Evolutionary conservation across 352 stramenopile genomes (phyloP).

Genomic region (Phytophthora macrochlamydospora): DNA sequence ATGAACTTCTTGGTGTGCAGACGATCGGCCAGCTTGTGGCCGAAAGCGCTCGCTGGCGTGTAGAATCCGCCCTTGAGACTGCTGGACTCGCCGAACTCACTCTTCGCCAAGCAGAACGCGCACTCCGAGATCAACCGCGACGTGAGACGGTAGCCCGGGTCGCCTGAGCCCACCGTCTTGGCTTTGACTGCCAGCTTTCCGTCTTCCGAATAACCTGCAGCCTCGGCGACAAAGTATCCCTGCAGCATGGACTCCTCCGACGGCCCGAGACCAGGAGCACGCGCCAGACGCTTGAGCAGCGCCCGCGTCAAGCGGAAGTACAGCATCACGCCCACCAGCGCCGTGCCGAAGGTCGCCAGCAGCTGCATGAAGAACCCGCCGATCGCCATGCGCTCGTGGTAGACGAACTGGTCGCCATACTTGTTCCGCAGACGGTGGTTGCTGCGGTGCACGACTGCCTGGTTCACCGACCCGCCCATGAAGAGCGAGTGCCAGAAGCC

Average conservation of each 20-base stretch:
- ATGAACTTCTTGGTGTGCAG: constrained; percentile 65
- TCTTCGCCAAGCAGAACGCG: constrained; percentile 62
- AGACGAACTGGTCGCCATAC: constrained; percentile 72
- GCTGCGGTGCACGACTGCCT: constrained; percentile 75
- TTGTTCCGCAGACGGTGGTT: constrained; percentile 61
- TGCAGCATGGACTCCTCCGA: constrained; percentile 79
- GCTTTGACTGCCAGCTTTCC: constrained; percentile 48
- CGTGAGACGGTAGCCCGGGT: constrained; percentile 68
- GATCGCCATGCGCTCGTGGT: constrained; percentile 63
- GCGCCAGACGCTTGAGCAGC: constrained; percentile 71
- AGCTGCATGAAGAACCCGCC: constrained; percentile 55
- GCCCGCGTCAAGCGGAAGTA: constrained; percentile 66
- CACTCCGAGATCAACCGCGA: constrained; percentile 63
- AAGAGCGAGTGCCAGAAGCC: constrained; percentile 72
- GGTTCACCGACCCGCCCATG: constrained; percentile 83
- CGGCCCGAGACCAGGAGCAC: constrained; percentile 82
- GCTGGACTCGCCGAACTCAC: constrained; percentile 31
- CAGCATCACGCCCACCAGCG: constrained; percentile 49
- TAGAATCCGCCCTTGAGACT: constrained; percentile 54
- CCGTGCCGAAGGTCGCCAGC: constrained; percentile 37
- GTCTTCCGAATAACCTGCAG: constrained; percentile 48
- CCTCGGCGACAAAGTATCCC: constrained; percentile 70
- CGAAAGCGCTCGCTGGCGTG: constrained; percentile 63
- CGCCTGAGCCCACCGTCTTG: constrained; percentile 42
- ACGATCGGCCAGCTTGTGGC: constrained; percentile 53